Percentiles rank a stretch among this genome's conserved stretches.
These are phyloP conservation scores for Solanum raphanifolium DNA, from an alignment of 257 asterid genomes.

Conservation along the genomic window DNA sequence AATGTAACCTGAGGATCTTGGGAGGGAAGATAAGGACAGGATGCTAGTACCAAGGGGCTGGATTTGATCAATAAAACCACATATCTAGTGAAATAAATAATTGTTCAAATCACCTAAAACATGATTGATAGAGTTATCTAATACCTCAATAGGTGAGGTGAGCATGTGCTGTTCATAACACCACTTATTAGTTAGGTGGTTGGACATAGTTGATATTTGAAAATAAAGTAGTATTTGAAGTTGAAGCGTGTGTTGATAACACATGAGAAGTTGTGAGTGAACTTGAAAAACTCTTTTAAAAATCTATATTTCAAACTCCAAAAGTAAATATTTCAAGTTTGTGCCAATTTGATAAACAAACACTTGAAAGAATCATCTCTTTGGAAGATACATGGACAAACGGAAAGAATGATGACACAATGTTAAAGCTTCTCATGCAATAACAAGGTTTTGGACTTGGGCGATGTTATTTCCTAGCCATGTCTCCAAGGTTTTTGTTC, in stretches of 20 bases:
- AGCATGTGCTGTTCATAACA: background rate
- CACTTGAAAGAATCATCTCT: background rate
- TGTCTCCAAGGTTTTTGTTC: background rate
- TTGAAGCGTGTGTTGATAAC: background rate
- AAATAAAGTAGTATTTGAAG: background rate
- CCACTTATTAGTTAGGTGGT: background rate
- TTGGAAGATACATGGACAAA: background rate
- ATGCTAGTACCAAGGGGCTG: background rate
- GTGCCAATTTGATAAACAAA: background rate
- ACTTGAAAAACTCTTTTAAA: background rate
- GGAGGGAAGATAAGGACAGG: background rate
- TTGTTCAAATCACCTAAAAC: background rate
- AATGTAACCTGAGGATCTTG: background rate
- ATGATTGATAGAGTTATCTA: background rate
- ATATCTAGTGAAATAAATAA: background rate
- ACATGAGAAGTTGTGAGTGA: background rate
- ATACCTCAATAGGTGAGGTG: background rate
- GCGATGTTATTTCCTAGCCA: background rate
- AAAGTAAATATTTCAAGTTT: background rate
- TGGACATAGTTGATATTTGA: background rate
- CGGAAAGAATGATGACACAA: background rate
- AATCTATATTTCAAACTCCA: background rate
- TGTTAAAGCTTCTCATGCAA: background rate
- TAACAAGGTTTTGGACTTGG: background rate
- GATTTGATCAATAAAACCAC: background rate